These are phyloP conservation scores for Fusarium phyllophilum DNA, from an alignment of 2,329 filamentous ascomycete genomes.

Conservation along the genomic window DNA sequence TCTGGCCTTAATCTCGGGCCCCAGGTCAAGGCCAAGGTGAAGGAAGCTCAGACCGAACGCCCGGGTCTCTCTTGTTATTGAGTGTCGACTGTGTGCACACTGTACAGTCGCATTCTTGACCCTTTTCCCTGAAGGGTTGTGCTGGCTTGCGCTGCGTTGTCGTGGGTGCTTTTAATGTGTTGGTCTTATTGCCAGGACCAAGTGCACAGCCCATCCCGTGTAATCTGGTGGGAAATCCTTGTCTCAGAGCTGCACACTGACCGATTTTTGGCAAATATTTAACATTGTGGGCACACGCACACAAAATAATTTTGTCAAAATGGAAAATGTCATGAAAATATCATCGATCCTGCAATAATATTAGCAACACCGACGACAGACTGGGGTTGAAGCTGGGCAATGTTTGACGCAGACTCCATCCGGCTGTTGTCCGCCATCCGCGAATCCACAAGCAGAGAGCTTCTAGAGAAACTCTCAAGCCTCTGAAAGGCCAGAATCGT, in stretches of 20 bases:
- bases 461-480: constrained; percentile 1
- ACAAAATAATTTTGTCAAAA: constrained; percentile 21
- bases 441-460: constrained; percentile 36
- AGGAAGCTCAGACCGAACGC: constrained; percentile 42
- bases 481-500: constrained; percentile 34
- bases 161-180: constrained; percentile 5
- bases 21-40: constrained; percentile 39
- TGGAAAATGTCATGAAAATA: constrained; percentile 29
- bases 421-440: constrained; percentile 38
- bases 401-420: constrained; percentile 36
- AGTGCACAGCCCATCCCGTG: background rate
- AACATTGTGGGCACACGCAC: constrained; percentile 33
- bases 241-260: constrained; percentile 25
- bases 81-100: constrained; percentile 25
- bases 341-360: constrained; percentile 16
- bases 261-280: constrained; percentile 16
- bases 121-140: constrained; percentile 19
- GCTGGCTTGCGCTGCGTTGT: constrained; percentile 30
- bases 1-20: constrained; percentile 45
- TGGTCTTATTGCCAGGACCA: constrained; percentile 18
- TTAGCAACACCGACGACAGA: constrained; percentile 26
- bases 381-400: constrained; percentile 32
- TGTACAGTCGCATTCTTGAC: constrained; percentile 35
- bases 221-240: constrained; percentile 24
- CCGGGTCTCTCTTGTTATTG: constrained; percentile 14